phyloP scores from a whole-genome alignment of 169 alveolate species.

The Plasmodium fragile region DNA sequence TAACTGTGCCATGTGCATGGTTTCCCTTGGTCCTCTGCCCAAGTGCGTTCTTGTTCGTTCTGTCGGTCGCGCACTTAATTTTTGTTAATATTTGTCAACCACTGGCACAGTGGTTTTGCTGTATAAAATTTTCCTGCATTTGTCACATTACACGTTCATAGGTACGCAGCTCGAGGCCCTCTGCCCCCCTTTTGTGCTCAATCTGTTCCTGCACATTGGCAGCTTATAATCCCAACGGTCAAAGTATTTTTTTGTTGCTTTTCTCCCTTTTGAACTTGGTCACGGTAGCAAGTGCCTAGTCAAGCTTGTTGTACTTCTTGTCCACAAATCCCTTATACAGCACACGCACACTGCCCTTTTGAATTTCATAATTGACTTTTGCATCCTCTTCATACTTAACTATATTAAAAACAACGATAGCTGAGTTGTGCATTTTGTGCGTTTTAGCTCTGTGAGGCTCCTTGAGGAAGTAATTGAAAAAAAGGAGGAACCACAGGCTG shows the following conservation, averaged over 20 bases:
- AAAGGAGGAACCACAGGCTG: slow-evolving; percentile 48
- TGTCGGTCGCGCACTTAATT: background rate
- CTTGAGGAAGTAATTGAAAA: slow-evolving; percentile 50
- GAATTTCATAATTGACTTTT: slow-evolving; percentile 20
- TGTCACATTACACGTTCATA: background rate
- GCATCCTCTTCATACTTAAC: slow-evolving; percentile 1
- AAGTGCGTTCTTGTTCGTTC: background rate
- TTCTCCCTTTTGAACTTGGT: background rate
- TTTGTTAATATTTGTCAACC: background rate
- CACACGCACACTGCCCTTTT: slow-evolving; percentile 22
- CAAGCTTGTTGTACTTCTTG: background rate
- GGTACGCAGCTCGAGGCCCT: background rate
- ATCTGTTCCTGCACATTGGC: background rate
- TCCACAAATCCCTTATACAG: slow-evolving; percentile 44
- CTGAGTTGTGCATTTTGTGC: slow-evolving; percentile 38
- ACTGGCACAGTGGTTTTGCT: background rate
- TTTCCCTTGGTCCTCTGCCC: background rate
- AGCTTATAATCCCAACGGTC: background rate
- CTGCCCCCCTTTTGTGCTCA: background rate
- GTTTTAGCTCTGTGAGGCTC: slow-evolving; percentile 50
- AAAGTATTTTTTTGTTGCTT: background rate
- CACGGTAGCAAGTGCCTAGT: background rate
- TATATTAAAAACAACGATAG: slow-evolving; percentile 51
- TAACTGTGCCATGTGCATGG: background rate
- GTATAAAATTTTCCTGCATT: background rate